Evolutionary conservation across 202 grass and related monocot species (phyloP).

Genomic region (Eragrostis tef): DNA sequence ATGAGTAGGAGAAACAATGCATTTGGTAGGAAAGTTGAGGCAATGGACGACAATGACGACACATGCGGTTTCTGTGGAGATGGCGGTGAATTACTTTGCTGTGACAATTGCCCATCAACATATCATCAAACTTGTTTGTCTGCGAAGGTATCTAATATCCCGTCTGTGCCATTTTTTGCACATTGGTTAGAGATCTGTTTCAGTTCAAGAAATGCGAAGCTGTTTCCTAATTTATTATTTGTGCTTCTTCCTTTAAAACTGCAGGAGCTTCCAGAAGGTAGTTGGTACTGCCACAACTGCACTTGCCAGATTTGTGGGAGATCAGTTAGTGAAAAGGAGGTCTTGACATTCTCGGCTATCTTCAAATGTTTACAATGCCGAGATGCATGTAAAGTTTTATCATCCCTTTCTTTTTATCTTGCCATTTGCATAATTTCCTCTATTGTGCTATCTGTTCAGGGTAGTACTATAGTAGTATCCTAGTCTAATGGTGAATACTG

Average conservation of each 20-base stretch:
- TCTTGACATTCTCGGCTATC: constrained; percentile 54
- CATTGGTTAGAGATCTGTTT: constrained; percentile 7
- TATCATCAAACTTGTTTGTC: constrained; percentile 93
- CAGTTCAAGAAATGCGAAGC: constrained; percentile 25
- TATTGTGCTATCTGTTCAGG: not conserved
- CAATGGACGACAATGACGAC: constrained; percentile 88
- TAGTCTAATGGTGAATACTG: too few relatives aligned
- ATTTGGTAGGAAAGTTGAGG: constrained; percentile 61
- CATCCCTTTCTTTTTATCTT: constrained; percentile 39
- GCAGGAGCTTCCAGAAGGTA: constrained; percentile 94
- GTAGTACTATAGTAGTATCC: too few relatives aligned
- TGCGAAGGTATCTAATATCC: constrained; percentile 62
- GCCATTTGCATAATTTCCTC: constrained; percentile 22
- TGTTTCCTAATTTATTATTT: constrained; percentile 35
- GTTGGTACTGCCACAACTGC: constrained; percentile 98
- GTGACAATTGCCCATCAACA: constrained; percentile 95
- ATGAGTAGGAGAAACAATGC: constrained; percentile 64
- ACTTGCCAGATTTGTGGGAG: constrained; percentile 82
- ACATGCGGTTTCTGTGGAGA: constrained; percentile 96
- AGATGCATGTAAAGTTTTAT: constrained; percentile 71
- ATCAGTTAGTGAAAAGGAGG: constrained; percentile 63
- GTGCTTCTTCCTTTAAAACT: constrained; percentile 29
- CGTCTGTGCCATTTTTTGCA: constrained; percentile 1
- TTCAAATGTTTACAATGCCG: constrained; percentile 89
- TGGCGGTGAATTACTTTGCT: constrained; percentile 95